Base-by-base conservation (phyloP, 768 basidiomycete genomes). In the Clitopilus hobsonii region DNA sequence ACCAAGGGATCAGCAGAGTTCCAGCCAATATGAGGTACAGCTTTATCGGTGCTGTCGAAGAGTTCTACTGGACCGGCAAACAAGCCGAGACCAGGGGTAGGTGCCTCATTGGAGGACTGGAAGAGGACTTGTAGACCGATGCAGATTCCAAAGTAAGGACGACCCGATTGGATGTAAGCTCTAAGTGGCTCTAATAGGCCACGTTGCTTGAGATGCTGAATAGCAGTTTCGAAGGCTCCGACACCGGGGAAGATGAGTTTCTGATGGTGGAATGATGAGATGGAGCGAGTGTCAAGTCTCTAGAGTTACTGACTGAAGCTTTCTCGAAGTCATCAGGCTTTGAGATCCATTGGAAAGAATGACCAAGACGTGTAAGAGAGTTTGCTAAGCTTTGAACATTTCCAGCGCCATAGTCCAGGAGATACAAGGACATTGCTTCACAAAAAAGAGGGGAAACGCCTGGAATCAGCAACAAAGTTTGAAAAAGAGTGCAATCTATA, bases 11-110 rank as follows among this genome's bases (percentile, higher is more conserved):
- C 83, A 23, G 85, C 84, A 22, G 82, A 72, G 69, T 97, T 98
- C 96, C 96, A 99, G 51, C 97, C 97, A 72, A 99, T 98, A 74
- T 98, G 96, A 26, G 97, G 97, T 14, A 98, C 96, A 0, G 89
- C 75, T 74, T 98, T 98, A 66, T 87, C 81, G 8, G 68, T 58
- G 65, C 82, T 78, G 58, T 77, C 72, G 65, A 99, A 98, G 13
- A 76, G 73, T 54, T 83, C 80, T 62, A 98, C 91, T n/a, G 78
- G 76, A 60, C 76, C 85, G n/a, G 91, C 89, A 58, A 99, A 86
- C 60, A 93, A 70, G 16, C 85, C 90, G 20, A 98, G 79, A n/a
- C 96, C 95, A n/a, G 64, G 68, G 24, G 74, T 72, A 14, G 83
- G 79, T 13, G 87, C 86, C 74, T 99, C 97, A 57, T 82, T 73